Percentiles rank a stretch among this genome's conserved stretches.
These are phyloP conservation scores for Aspergillus hancockii DNA, from an alignment of 495 filamentous ascomycete genomes.

Conservation along the genomic window DNA sequence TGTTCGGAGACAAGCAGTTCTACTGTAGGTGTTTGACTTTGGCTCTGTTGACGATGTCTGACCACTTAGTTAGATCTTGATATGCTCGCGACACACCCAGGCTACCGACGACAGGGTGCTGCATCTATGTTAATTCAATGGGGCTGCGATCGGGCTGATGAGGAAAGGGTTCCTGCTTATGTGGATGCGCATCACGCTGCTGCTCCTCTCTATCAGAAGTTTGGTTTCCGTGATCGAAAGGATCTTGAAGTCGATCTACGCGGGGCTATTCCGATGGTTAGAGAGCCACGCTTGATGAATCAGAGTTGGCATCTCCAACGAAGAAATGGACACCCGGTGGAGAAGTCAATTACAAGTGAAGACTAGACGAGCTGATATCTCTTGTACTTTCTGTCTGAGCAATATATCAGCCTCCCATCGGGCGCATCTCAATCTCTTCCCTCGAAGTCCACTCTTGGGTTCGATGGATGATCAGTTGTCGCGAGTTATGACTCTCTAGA, in stretches of 20 bases:
- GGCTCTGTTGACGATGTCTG: neutral
- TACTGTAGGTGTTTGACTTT: constrained; percentile 16
- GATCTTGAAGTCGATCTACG: constrained; percentile 9
- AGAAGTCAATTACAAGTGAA: neutral
- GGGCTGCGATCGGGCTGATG: constrained; percentile 45
- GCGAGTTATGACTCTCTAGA: constrained; percentile 9
- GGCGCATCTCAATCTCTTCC: neutral
- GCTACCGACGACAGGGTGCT: constrained; percentile 46
- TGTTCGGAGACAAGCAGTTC: constrained; percentile 16
- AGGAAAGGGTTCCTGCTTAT: constrained; percentile 23
- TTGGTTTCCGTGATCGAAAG: constrained; percentile 25
- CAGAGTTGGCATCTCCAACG: neutral
- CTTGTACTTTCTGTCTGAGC: neutral
- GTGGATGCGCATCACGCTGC: constrained; percentile 24
- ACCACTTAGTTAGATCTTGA: constrained; percentile 32
- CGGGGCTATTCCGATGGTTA: constrained; percentile 11
- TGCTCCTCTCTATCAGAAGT: constrained; percentile 19
- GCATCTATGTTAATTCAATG: constrained; percentile 46
- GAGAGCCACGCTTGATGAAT: constrained; percentile 9
- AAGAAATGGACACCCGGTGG: neutral
- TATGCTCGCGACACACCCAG: constrained; percentile 46
- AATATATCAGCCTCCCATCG: neutral
- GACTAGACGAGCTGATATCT: neutral
- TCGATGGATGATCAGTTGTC: constrained; percentile 16
- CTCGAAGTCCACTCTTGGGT: constrained; percentile 8